Base-by-base conservation (phyloP, 225 moss, liverwort and hornwort species). In the Marchantia polymorpha region DNA sequence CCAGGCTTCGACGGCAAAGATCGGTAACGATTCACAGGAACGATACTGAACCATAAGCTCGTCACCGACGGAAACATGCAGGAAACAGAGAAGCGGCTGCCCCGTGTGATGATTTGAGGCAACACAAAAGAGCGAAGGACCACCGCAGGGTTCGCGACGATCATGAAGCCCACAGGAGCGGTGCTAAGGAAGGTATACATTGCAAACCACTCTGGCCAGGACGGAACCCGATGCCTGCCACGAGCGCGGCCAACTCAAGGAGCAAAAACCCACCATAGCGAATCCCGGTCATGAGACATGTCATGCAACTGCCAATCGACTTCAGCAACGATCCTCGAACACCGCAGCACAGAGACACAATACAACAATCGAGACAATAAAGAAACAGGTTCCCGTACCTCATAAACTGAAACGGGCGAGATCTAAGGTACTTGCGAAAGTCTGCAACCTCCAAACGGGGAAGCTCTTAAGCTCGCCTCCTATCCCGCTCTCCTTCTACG, bases 391-490 rank as follows among this genome's bases (percentile, higher is more conserved):
- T 26, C 20, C 60, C 78, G 64, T 70, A 93, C 93, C 93, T 93
- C 94, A 94, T 94, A 94, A 92, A 94, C 94, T 85, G 94, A 91
- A 94, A 90, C 92, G 93, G 91, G 88, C 85, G 77, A 75, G 80
- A 83, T 81, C 83, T 83, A 49, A 74, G 74, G 64, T 69, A 71
- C 77, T 88, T 77, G 52, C 77, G 78, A 78, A 80, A 78, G 78
- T 82, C 29, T 80, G 29, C 75, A 30, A 52, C 77, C 59, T 60
- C 47, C 80, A 54, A 61, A 83, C 50, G 78, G 49, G 30, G 39
- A 46, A 61, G 74, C 19, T 69, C 68, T 75, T 8, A 59, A n/a
- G 59, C 20, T 75, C 60, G 75, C 58, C 75, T 58, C 75, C 75
- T 58, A 52, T 75, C 20, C 58, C 55, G 39, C 58, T 58, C 31